A percentile compares a stretch with the other conserved stretches of the same genome.
Evolutionary conservation across 352 stramenopile genomes (phyloP).

Genomic region (Thraustochytrium striatum): DNA sequence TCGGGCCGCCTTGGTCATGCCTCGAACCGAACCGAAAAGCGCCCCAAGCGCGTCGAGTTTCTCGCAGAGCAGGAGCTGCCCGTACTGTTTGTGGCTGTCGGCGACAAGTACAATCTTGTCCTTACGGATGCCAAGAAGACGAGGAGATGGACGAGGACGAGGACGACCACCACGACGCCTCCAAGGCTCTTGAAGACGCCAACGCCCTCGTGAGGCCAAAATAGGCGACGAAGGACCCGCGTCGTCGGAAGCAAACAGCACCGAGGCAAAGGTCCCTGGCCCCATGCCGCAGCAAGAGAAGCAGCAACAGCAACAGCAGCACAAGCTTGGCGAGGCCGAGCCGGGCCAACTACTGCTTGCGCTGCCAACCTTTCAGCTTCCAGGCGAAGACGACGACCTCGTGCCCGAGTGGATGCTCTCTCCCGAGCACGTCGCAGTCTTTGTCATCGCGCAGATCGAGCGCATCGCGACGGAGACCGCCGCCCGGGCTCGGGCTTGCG

Average conservation of each 20-base stretch:
- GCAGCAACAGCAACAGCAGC: no score
- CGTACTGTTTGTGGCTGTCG: conserved; percentile 28
- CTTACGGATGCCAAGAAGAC: conserved; percentile 10
- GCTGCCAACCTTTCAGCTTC: background rate
- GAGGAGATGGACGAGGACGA: background rate
- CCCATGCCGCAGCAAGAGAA: no score
- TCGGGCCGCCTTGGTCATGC: conserved; percentile 55
- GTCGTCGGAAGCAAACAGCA: no score
- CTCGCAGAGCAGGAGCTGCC: conserved; percentile 39
- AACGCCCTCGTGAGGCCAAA: no score
- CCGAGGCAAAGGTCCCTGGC: no score
- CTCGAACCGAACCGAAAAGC: conserved; percentile 43
- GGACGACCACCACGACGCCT: background rate
- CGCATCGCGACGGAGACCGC: background rate
- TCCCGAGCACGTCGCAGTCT: background rate
- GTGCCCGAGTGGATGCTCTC: conserved; percentile 40
- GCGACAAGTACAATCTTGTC: conserved; percentile 47
- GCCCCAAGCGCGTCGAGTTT: conserved; percentile 31
- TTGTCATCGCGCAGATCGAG: conserved; percentile 29
- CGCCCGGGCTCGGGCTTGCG: no score
- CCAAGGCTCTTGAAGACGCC: no score
- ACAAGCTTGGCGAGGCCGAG: background rate
- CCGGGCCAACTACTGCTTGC: background rate
- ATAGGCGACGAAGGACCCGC: no score
- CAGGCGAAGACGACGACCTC: conserved; percentile 23